Percentiles rank a stretch among this genome's conserved stretches.
Evolutionary conservation across 306 rosid species (phyloP).

Genomic region (Boehmeria nivea): DNA sequence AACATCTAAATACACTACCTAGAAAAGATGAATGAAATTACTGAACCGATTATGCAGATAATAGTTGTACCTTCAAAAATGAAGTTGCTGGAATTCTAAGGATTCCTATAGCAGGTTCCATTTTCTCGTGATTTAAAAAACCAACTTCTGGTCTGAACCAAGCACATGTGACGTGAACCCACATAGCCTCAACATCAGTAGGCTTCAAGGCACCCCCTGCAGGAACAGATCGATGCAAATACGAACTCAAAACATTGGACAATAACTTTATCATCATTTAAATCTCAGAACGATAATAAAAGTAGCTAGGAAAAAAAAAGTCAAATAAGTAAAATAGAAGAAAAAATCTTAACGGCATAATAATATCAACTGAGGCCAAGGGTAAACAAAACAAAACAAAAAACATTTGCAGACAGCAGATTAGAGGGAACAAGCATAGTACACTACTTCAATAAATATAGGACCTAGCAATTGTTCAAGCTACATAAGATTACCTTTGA

Average conservation of each 20-base stretch:
- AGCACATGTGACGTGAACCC: constrained; percentile 97
- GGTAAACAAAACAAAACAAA: not conserved
- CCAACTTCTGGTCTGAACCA: constrained; percentile 88
- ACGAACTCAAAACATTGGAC: not conserved
- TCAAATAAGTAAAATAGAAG: too few relatives aligned
- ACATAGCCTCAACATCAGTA: constrained; percentile 76
- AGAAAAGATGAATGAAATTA: not conserved
- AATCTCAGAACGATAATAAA: not conserved
- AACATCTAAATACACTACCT: too few relatives aligned
- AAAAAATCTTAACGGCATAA: not conserved
- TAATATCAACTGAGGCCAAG: not conserved
- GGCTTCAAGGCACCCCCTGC: constrained; percentile 98
- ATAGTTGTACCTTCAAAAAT: constrained; percentile 61
- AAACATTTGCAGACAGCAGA: not conserved
- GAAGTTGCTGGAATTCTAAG: constrained; percentile 66
- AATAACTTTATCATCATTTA: constrained; percentile 6
- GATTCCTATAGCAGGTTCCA: constrained; percentile 97
- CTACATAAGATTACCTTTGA: constrained; percentile 53
- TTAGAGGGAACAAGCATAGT: constrained; percentile 6
- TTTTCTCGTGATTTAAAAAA: constrained; percentile 67
- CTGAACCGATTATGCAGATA: not conserved
- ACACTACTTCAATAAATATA: constrained; percentile 7
- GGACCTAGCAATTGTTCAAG: constrained; percentile 16
- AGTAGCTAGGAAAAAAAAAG: not conserved
- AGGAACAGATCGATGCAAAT: constrained; percentile 14